Evolutionary conservation across 2,329 filamentous ascomycete genomes (phyloP).

Genomic region (Arthrobotrys sinensis): DNA sequence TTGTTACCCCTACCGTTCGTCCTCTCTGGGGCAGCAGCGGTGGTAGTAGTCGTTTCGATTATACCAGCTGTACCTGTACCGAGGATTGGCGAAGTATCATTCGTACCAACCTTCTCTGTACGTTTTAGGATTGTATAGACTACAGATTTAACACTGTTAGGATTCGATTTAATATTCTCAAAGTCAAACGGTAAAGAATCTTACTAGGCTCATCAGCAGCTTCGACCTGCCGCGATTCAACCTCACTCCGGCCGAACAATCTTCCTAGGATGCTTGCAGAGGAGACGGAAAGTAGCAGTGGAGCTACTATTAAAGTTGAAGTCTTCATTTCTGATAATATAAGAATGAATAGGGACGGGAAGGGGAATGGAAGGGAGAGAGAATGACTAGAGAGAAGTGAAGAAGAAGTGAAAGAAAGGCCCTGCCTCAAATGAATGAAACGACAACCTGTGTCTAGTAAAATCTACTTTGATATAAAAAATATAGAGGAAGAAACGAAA

Average conservation of each 20-base stretch:
- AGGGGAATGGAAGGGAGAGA: neutral
- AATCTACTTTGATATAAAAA: constrained; percentile 29
- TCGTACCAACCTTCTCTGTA: constrained; percentile 11
- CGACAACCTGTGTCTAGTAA: constrained; percentile 51
- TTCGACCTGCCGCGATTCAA: constrained; percentile 42
- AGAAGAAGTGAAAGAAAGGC: constrained; percentile 30
- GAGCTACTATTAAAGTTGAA: constrained; percentile 51
- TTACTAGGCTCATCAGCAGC: constrained; percentile 47
- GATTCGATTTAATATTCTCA: neutral
- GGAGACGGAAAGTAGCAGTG: constrained; percentile 42
- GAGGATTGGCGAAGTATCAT: constrained; percentile 32
- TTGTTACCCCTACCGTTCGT: constrained; percentile 28
- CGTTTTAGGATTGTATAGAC: constrained; percentile 36
- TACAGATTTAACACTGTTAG: neutral
- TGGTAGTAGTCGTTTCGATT: constrained; percentile 2
- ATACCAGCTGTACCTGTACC: constrained; percentile 19
- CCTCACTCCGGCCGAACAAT: constrained; percentile 44
- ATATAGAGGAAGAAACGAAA: constrained; percentile 19
- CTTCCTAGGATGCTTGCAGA: constrained; percentile 46
- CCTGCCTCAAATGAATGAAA: constrained; percentile 60
- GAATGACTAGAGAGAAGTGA: constrained; percentile 2
- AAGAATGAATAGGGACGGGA: constrained; percentile 5
- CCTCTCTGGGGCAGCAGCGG: constrained; percentile 10
- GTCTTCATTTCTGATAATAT: constrained; percentile 45
- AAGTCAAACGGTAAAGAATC: constrained; percentile 1